phyloP scores from a whole-genome alignment of 495 filamentous ascomycete species.

The Penicillium pulvis region DNA sequence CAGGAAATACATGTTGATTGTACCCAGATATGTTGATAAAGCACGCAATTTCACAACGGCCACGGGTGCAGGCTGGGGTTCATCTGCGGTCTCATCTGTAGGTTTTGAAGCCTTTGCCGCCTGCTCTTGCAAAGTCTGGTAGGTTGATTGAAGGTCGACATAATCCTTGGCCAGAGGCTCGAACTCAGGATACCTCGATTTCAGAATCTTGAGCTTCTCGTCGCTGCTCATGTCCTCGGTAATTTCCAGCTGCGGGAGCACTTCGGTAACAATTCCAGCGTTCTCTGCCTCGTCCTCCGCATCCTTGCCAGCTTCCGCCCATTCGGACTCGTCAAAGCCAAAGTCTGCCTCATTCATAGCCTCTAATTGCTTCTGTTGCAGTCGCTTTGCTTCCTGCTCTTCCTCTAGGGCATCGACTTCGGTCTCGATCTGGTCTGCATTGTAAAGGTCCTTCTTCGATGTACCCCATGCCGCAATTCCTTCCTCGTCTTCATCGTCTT shows the following conservation, averaged over 20 bases:
- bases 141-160: conserved; percentile 64
- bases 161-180: conserved; percentile 82
- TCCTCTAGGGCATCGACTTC: conserved; percentile 91
- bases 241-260: conserved; percentile 78
- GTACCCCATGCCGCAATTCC: conserved; percentile 83
- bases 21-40: conserved; percentile 78
- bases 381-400: conserved; percentile 80
- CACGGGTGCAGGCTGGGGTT: conserved; percentile 39
- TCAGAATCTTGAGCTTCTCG: conserved; percentile 75
- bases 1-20: conserved; percentile 91
- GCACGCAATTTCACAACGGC: conserved; percentile 73
- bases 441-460: conserved; percentile 87
- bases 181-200: conserved; percentile 87
- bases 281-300: conserved; percentile 39
- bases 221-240: conserved; percentile 74
- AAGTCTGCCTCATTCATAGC: conserved; percentile 89
- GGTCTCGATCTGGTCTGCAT: conserved; percentile 86
- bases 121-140: conserved; percentile 57
- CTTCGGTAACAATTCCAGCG: conserved; percentile 70
- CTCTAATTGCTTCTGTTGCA: conserved; percentile 87
- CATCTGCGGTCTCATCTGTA: conserved; percentile 31
- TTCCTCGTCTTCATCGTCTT: conserved; percentile 63
- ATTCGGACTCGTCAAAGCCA: conserved; percentile 85
- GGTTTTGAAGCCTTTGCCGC: conserved; percentile 53
- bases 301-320: conserved; percentile 57